Evolutionary conservation across 2,329 filamentous ascomycete species (phyloP).

Genomic region (Volutella citrinella): DNA sequence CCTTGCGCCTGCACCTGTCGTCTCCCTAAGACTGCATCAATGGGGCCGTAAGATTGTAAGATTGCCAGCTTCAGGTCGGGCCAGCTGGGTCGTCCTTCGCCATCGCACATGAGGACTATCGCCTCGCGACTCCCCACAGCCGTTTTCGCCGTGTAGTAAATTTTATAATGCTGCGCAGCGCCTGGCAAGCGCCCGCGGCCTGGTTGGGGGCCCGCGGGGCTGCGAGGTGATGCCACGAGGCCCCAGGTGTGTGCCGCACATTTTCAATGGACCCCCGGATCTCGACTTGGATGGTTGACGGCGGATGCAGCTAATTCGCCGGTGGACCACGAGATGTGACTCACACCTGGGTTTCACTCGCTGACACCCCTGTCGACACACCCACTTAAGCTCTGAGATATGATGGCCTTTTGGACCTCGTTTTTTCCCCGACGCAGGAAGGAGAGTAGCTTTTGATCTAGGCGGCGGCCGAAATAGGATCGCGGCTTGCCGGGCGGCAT

Average conservation of each 20-base stretch:
- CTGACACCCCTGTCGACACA: conserved; percentile 20
- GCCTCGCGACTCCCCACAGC: no score
- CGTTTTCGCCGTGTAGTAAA: no score
- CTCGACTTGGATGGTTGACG: conserved; percentile 12
- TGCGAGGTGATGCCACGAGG: conserved; percentile 12
- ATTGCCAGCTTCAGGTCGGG: no score
- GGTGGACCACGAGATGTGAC: conserved; percentile 23
- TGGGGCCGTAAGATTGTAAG: no score
- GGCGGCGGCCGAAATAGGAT: no score
- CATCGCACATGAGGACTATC: no score
- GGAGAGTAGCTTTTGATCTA: no score
- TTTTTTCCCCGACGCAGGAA: conserved; percentile 8
- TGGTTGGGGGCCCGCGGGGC: conserved; percentile 10
- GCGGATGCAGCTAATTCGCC: conserved; percentile 20
- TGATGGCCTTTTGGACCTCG: no score
- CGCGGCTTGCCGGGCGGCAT: no score
- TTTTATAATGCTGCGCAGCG: no score
- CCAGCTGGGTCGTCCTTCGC: no score
- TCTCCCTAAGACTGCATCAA: conserved; percentile 15
- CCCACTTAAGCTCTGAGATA: conserved; percentile 19
- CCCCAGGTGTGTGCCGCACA: conserved; percentile 8
- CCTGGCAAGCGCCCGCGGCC: no score
- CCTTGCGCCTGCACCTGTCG: conserved; percentile 13
- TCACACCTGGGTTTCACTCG: conserved; percentile 26
- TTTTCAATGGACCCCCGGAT: conserved; percentile 4